These are phyloP conservation scores for Begonia loranthoides DNA, from an alignment of 306 rosid genomes.

Conservation along the genomic window DNA sequence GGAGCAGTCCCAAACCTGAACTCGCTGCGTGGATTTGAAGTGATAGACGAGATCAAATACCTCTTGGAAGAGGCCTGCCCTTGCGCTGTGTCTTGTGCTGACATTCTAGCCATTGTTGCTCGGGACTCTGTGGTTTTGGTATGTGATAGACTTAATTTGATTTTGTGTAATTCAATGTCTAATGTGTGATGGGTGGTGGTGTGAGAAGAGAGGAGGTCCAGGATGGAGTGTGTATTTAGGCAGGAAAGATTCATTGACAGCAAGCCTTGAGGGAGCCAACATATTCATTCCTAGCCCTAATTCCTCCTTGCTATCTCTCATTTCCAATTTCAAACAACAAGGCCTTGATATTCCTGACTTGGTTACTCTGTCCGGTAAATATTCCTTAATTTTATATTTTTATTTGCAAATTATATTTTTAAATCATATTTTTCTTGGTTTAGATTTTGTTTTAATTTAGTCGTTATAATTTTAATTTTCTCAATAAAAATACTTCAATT, in stretches of 20 bases:
- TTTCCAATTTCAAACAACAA: slow-evolving; percentile 43
- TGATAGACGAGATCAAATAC: slow-evolving; percentile 58
- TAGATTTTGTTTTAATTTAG: too few relatives aligned
- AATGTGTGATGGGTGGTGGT: neutral
- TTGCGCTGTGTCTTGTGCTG: slow-evolving; percentile 72
- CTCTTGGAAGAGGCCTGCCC: slow-evolving; percentile 67
- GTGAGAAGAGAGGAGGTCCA: slow-evolving; percentile 72
- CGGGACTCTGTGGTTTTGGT: slow-evolving; percentile 71
- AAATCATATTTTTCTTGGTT: too few relatives aligned
- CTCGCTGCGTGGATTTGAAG: slow-evolving; percentile 60
- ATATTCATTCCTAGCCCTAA: slow-evolving; percentile 68
- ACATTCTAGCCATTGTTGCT: slow-evolving; percentile 67
- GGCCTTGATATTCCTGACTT: slow-evolving; percentile 61
- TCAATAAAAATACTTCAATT: too few relatives aligned
- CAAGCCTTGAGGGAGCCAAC: slow-evolving; percentile 72
- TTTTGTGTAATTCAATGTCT: neutral
- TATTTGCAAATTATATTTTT: neutral
- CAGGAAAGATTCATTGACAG: slow-evolving; percentile 64
- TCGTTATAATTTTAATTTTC: too few relatives aligned
- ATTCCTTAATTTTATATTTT: too few relatives aligned
- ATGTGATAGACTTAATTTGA: neutral
- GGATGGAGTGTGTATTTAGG: slow-evolving; percentile 61
- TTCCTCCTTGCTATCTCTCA: slow-evolving; percentile 57
- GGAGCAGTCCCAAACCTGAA: slow-evolving; percentile 58
- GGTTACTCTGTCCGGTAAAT: slow-evolving; percentile 59